phyloP scores from a whole-genome alignment of 495 filamentous ascomycete genomes.

The Recurvomyces mirabilis region DNA sequence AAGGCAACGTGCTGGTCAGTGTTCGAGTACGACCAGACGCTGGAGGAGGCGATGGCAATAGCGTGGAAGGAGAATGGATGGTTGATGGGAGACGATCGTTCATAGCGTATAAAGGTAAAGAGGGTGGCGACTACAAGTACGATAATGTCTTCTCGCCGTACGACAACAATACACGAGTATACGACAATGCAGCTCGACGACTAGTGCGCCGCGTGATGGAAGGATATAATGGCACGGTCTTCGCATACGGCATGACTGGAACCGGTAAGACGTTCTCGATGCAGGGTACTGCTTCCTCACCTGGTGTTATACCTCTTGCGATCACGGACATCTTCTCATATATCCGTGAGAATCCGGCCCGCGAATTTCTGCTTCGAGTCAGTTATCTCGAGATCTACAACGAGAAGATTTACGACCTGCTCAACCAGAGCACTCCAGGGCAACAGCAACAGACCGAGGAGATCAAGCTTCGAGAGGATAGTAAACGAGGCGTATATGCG shows the following conservation, averaged over 20 bases:
- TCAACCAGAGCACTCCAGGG: constrained; percentile 53
- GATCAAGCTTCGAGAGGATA: constrained; percentile 92
- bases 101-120: constrained; percentile 72
- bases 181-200: constrained; percentile 86
- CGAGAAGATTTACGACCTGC: constrained; percentile 88
- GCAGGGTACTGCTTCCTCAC: constrained; percentile 95
- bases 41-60: constrained; percentile 44
- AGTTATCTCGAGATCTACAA: constrained; percentile 99
- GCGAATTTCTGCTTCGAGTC: constrained; percentile 90
- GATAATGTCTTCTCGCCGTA: constrained; percentile 93
- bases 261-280: constrained; percentile 99
- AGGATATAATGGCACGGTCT: constrained; percentile 96
- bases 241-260: constrained; percentile 98
- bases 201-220: constrained; percentile 96
- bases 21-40: constrained; percentile 84
- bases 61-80: constrained; percentile 75
- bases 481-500: constrained; percentile 91
- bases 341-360: constrained; percentile 88
- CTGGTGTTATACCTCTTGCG: constrained; percentile 90
- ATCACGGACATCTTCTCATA: constrained; percentile 99
- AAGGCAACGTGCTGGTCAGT: constrained; percentile 93
- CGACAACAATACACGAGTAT: constrained; percentile 87
- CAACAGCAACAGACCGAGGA: constrained; percentile 52
- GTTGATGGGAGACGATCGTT: constrained; percentile 76
- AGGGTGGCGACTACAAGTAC: constrained; percentile 87